Evolutionary conservation across 805 yeast species (phyloP).

Genomic region (Kregervanrija pseudodelftensis): DNA sequence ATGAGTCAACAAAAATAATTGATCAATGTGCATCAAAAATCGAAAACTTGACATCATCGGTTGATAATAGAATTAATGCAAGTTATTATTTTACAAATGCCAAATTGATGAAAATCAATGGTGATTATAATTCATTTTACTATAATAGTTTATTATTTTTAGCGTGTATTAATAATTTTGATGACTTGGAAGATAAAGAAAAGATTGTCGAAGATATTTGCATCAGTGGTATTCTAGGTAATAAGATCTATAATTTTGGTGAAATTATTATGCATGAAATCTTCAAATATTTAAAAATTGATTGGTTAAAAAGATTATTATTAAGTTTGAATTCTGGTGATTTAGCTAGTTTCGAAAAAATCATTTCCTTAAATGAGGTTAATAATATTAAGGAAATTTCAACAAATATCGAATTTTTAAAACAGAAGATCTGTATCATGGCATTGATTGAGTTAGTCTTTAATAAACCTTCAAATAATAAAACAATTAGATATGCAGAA

Average conservation of each 20-base stretch:
- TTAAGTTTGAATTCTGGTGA: constrained; percentile 73
- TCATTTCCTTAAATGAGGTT: constrained; percentile 11
- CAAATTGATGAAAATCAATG: constrained; percentile 62
- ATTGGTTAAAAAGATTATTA: constrained; percentile 70
- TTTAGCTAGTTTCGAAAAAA: constrained; percentile 53
- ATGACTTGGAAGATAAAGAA: constrained; percentile 32
- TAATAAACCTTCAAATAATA: constrained; percentile 62
- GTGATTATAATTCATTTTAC: constrained; percentile 77
- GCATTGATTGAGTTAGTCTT: constrained; percentile 85
- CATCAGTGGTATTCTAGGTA: constrained; percentile 84
- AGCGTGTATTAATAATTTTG: constrained; percentile 55
- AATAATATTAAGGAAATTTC: constrained; percentile 31
- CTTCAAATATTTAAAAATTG: constrained; percentile 38
- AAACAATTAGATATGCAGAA: constrained; percentile 65
- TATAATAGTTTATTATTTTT: constrained; percentile 74
- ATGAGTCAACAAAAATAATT: constrained; percentile 60
- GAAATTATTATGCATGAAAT: constrained; percentile 89
- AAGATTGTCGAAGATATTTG: constrained; percentile 64
- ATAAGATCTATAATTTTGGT: constrained; percentile 89
- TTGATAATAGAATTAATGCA: constrained; percentile 64
- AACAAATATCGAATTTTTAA: constrained; percentile 56
- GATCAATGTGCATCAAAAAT: constrained; percentile 53
- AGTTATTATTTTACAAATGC: constrained; percentile 79
- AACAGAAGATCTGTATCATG: constrained; percentile 89
- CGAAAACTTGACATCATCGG: constrained; percentile 43